A percentile compares a stretch with the other conserved stretches of the same genome.
phyloP scores from a whole-genome alignment of 2,329 filamentous ascomycete genomes.

The Calonectria henricotiae region DNA sequence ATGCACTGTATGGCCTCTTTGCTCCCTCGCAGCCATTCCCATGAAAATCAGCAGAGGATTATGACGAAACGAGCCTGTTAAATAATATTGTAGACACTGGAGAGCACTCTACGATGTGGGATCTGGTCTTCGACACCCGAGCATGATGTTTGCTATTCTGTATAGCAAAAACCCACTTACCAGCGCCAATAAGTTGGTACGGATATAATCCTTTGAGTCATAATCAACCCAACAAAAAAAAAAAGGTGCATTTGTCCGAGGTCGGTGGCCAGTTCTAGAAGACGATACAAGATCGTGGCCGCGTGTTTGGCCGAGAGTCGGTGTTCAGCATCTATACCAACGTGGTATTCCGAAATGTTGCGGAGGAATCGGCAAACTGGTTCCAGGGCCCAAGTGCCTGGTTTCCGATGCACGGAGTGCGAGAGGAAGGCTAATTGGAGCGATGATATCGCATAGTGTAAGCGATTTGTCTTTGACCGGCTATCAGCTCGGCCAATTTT shows the following conservation, averaged over 20 bases:
- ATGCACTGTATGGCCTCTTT: slow-evolving; percentile 55
- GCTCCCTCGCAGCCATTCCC: slow-evolving; percentile 53
- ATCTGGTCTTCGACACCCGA: neutral
- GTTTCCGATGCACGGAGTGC: neutral
- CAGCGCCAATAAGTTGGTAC: neutral
- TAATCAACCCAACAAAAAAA: neutral
- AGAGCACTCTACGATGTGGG: neutral
- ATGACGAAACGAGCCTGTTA: neutral
- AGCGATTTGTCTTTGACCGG: slow-evolving; percentile 9
- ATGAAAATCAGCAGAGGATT: slow-evolving; percentile 34
- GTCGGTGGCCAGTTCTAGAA: neutral
- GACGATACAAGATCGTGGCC: neutral
- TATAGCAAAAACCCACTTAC: neutral
- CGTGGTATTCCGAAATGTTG: slow-evolving; percentile 1
- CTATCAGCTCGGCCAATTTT: slow-evolving; percentile 6
- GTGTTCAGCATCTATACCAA: neutral
- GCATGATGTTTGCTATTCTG: too few species aligned
- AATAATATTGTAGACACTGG: neutral
- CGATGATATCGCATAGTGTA: neutral
- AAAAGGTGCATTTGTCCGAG: slow-evolving; percentile 20
- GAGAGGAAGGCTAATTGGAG: neutral
- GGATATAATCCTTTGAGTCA: neutral
- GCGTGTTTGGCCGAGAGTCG: slow-evolving; percentile 5
- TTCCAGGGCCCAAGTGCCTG: neutral
- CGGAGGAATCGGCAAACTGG: neutral